Base-by-base conservation (phyloP, 768 basidiomycete genomes). In the Kwoniella botswanensis region DNA sequence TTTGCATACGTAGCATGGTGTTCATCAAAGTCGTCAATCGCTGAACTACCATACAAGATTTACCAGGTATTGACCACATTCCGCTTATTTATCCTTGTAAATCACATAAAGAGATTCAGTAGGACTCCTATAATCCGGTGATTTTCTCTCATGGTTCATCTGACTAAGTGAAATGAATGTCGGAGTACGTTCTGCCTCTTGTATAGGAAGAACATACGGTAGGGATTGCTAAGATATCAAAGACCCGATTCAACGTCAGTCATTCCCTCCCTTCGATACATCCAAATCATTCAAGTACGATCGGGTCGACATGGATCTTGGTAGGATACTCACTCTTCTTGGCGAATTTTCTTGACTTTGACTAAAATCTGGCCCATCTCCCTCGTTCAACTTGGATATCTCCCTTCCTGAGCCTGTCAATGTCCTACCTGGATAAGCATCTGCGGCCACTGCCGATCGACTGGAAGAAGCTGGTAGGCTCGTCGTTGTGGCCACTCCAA, bases 41-140 rank as follows among this genome's bases (percentile, higher is more conserved):
- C 7, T 35, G 7, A 35, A 35, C 35, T 35, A 35, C 35, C 35
- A 6, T 35, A 6, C 6, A 35, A 35, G 7, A 35, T 35, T 35
- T 6, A 35, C 35, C 7, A 35, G 7, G 5, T 9, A 35, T 6
- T 35, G 35, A 4, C 7, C 46, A 50, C 12, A 50, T 50, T 15
- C 46, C 12, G 46, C 46, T 50, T 50, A 50, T 18, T 50, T 50
- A 6, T 63, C 66, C 24, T 71, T 57, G 35, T 71, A 71, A 17
- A 67, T 61, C 18, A 66, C 71, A 53, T 71, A 71, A 5, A 71
- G 6, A 17, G 71, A 71, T 17, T 71, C 71, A 55, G 71, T 71
- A 15, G 71, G 71, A 55, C 64, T 66, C 29, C 71, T 57, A 50
- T 71, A 67, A 3, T 59, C 54, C 9, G 68, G 62, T 9, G 62